A percentile compares a stretch with the other conserved stretches of the same genome.
These are phyloP conservation scores for Tubosaeta brunneosetosa DNA, from an alignment of 768 basidiomycete species.

Conservation along the genomic window DNA sequence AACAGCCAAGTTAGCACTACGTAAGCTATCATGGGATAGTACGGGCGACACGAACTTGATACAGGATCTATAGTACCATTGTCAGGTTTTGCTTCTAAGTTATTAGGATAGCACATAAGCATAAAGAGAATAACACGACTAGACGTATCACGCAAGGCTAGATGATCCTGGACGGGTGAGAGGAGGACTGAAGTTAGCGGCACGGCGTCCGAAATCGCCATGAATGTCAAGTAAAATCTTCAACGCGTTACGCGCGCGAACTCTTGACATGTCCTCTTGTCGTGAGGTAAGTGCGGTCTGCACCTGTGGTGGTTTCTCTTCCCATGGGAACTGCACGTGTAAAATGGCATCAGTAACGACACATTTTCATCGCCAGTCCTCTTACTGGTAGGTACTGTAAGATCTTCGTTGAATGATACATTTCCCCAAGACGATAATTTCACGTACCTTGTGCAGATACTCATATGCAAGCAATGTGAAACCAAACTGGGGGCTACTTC, in stretches of 20 bases:
- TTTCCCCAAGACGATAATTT: background rate
- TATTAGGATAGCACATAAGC: slow-evolving; percentile 19
- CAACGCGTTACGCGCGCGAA: slow-evolving; percentile 91
- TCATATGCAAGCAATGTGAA: slow-evolving; percentile 85
- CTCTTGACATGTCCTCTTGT: slow-evolving; percentile 78
- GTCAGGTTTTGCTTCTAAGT: slow-evolving; percentile 8
- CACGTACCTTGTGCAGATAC: slow-evolving; percentile 58
- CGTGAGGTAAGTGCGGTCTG: slow-evolving; percentile 67
- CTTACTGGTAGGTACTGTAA: slow-evolving; percentile 32
- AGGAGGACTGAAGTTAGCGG: slow-evolving; percentile 33
- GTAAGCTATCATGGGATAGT: slow-evolving; percentile 1
- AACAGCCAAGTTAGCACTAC: background rate
- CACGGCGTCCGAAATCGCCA: slow-evolving; percentile 76
- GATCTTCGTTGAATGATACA: background rate
- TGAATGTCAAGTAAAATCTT: slow-evolving; percentile 88
- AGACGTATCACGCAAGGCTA: slow-evolving; percentile 16
- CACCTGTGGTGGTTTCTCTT: slow-evolving; percentile 58
- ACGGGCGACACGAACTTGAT: background rate
- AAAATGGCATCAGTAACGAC: slow-evolving; percentile 2
- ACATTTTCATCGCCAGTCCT: background rate
- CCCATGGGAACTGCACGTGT: slow-evolving; percentile 71
- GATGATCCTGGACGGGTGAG: slow-evolving; percentile 16
- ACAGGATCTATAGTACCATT: slow-evolving; percentile 5
- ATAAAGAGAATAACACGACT: slow-evolving; percentile 1
- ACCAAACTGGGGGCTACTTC: slow-evolving; percentile 92